These are phyloP conservation scores for Cladophialophora exuberans DNA, from an alignment of 2,329 filamentous ascomycete species.

Conservation along the genomic window DNA sequence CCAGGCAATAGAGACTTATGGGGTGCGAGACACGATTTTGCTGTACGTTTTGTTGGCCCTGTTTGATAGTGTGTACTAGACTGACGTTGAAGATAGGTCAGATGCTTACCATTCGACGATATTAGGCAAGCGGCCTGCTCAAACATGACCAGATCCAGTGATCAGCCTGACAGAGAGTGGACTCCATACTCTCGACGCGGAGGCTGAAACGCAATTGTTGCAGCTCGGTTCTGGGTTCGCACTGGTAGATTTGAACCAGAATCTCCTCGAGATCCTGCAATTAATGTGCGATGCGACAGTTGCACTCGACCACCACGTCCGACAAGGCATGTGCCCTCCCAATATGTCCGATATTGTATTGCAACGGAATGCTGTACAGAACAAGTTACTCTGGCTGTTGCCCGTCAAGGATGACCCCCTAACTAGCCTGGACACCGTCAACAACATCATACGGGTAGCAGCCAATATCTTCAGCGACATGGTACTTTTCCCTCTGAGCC, in stretches of 20 bases:
- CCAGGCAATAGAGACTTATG: constrained; percentile 1
- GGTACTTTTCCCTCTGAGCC: constrained; percentile 9
- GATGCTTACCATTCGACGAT: constrained; percentile 4
- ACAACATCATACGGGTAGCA: constrained; percentile 1
- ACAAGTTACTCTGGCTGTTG: constrained; percentile 2
- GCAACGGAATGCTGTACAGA: constrained; percentile 3
- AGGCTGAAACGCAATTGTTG: background rate
- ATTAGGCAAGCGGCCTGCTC: constrained; percentile 1
- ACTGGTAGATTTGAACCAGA: background rate
- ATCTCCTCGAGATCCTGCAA: background rate
- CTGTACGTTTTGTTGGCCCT: background rate
- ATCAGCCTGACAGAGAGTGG: background rate
- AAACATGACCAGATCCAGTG: background rate
- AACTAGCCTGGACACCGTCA: background rate
- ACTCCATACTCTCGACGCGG: background rate
- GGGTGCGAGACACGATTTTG: constrained; percentile 6
- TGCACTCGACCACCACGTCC: constrained; percentile 10
- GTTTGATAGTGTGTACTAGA: background rate
- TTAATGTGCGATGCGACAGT: constrained; percentile 5
- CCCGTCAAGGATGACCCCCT: background rate
- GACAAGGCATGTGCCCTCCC: background rate
- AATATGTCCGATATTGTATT: background rate
- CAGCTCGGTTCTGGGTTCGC: background rate
- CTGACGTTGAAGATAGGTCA: background rate
- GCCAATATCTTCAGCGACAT: constrained; percentile 11